Evolutionary conservation across 1,284 basidiomycete genomes (phyloP), one percentile per base, ranked within the genome.

Genomic region (Testicularia cyperi): DNA sequence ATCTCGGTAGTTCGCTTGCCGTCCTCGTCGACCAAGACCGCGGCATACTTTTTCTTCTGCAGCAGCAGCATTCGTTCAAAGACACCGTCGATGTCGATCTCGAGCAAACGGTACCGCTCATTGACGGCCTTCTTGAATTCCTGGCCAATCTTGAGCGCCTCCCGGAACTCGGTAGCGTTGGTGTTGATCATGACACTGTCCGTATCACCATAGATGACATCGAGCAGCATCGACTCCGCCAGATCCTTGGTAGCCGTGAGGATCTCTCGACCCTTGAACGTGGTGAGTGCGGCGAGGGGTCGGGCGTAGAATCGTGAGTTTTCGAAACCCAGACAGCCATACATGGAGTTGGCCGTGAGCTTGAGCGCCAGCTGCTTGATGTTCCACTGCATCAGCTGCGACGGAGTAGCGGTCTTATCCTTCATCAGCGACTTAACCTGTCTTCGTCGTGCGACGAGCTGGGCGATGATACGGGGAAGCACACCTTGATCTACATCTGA

Each of bases 21-120:
- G 15, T 53, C 62, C 5, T 72, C 68, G 36, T 65, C 54, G 6
- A 58, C 65, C 78, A 96, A 95, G 74, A 96, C 82, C 0, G 95
- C 95, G 0, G 95, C 95, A 68, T 99, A 99, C 79, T 98, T 98
- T 81, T 98, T 99, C 84, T 98, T 99, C 74, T 98, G 94, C 39
- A 99, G 79, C 15, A 99, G 82, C 1, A 99, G 79, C 57, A 99
- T 83, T 2, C 95, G 85, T 73, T 94, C 85, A 79, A 98, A 99
- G 20, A 96, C 85, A 6, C 88, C 87, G 69, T 99, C 95, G 23
- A 96, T 83, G 75, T 98, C 95, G 56, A 98, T 99, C 77, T 99
- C 95, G 29, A 99, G 85, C 35, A 97, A 82, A 68, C 85, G 88
- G 80, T 97, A 98, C 20, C 87, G 84, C 61, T 98, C 90, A 74